These are phyloP conservation scores for Eucalyptus tenuipes DNA, from an alignment of 345 rosid genomes.

Conservation along the genomic window DNA sequence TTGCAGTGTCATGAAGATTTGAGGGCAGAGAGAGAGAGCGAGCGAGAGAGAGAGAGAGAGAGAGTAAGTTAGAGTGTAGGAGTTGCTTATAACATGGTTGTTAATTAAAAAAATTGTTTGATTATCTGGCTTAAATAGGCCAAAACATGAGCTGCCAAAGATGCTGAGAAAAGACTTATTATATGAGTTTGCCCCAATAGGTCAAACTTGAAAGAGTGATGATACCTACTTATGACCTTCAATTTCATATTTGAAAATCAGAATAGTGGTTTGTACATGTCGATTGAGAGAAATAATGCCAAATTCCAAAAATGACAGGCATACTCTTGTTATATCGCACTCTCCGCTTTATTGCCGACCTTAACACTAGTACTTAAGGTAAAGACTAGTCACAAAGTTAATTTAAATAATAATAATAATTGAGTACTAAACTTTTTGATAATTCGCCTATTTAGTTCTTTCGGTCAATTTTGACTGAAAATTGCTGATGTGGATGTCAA, in stretches of 20 bases:
- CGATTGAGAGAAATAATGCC: not conserved
- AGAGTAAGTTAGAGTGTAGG: not conserved
- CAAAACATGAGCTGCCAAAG: not conserved
- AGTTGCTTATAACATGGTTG: not conserved
- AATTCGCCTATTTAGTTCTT: no score
- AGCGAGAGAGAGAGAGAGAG: not conserved
- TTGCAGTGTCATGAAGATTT: not conserved
- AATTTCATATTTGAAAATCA: not conserved
- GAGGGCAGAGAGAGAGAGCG: not conserved
- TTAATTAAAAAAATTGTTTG: not conserved
- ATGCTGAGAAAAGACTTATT: not conserved
- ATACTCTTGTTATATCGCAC: not conserved
- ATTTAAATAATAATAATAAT: not conserved
- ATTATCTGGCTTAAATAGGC: not conserved
- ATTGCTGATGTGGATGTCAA: rapidly evolving
- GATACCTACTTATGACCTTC: not conserved
- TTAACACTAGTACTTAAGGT: not conserved
- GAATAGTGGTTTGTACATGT: not conserved
- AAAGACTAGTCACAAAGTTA: not conserved
- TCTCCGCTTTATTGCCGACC: not conserved
- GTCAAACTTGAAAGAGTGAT: not conserved
- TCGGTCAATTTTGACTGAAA: no score
- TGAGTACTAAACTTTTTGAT: no score
- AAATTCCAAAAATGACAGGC: not conserved
- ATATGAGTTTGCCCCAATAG: not conserved